Evolutionary conservation across 305 asterid species (phyloP).

Genomic region (Solanum aculeatissimum): DNA sequence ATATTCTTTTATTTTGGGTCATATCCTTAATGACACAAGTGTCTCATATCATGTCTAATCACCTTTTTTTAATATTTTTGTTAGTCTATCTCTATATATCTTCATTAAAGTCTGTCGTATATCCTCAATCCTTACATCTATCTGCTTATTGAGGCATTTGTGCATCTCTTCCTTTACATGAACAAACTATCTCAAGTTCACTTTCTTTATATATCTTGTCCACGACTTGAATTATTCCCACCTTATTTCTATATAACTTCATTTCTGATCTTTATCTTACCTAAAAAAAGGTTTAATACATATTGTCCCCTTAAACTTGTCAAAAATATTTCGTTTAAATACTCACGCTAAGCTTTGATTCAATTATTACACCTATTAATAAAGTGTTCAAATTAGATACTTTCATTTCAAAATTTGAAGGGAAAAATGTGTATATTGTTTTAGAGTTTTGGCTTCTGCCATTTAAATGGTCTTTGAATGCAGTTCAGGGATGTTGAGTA

Average conservation of each 20-base stretch:
- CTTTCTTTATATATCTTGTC: background rate
- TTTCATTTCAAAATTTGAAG: background rate
- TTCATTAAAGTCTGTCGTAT: no score
- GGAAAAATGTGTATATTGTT: background rate
- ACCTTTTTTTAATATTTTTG: background rate
- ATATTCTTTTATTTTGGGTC: background rate
- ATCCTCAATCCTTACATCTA: background rate
- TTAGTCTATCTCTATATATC: background rate
- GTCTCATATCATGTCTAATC: background rate
- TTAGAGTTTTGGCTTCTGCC: no score
- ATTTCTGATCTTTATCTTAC: rapidly evolving
- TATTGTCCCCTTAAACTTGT: rapidly evolving
- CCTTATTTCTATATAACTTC: background rate
- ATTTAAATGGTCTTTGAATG: no score
- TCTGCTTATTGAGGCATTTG: rapidly evolving
- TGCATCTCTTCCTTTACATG: background rate
- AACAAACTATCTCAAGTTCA: background rate
- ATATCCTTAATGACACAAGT: background rate
- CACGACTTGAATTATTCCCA: background rate
- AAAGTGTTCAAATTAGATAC: rapidly evolving
- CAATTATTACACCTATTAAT: background rate
- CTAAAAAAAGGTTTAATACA: background rate
- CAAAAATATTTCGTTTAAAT: background rate
- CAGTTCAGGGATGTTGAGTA: no score
- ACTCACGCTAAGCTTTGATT: background rate